Evolutionary conservation across 768 basidiomycete species (phyloP), one percentile per base, ranked within the genome.

Genomic region (Auricularia sp.): DNA sequence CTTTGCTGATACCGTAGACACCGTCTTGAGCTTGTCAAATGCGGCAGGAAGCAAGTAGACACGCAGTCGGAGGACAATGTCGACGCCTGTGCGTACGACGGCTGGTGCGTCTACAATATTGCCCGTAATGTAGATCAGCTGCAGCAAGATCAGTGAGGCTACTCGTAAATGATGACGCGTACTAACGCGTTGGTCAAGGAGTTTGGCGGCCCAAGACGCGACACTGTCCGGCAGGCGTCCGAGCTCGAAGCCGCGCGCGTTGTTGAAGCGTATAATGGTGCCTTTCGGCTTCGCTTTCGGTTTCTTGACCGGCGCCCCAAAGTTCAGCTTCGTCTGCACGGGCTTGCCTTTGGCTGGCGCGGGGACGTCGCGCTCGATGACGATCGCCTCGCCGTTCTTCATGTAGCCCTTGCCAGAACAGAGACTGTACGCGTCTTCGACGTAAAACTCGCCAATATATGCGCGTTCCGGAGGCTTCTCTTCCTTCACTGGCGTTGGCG

Each of bases 31-130:
- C 0, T 81, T 72, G 63, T 77, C 81, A 75, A 94, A 96, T 3
- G 92, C 93, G 3, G 80, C 74, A 10, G 81, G 74, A 36, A 83
- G 81, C 39, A 95, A 77, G 72, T 86, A 91, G 12, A 90, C 81
- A 62, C 83, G 84, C 21, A 94, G 77, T 3, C 90, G 87, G 23
- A 95, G 80, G 61, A 93, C 84, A 68, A 97, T 80, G 65, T 87
- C 86, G 21, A 83, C 83, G 3, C 93, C 94, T 6, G 89, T 87
- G 14, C 84, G 79, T 3, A 96, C 80, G 62, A 76, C 79, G 43
- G 81, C 75, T 0, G 90, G 90, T 69, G 90, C 91, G 68, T 93
- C 91, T 16, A 90, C 81, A 78, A 93, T 86, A 21, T 84, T 85
- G 0, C 83, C 83, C 53, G 80, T 81, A 68, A 91, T 84, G 66